Evolutionary conservation across 1,284 basidiomycete genomes (phyloP), one percentile per base, ranked within the genome.

Genomic region (Trametes polyzona): DNA sequence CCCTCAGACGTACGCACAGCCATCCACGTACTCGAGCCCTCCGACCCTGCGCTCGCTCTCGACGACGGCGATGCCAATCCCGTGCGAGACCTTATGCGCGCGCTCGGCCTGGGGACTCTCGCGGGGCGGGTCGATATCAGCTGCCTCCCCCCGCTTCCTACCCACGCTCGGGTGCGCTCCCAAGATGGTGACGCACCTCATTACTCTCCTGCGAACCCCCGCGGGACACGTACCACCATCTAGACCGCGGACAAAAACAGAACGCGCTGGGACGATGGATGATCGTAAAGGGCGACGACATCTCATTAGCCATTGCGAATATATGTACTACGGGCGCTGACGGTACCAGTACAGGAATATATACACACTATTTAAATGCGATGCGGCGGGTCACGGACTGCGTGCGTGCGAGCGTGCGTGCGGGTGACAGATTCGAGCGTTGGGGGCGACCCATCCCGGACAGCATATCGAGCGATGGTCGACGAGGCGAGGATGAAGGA

Each of bases 311-410:
- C 37, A 27, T n/a, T 41, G 41, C 37, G 32, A 44, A 35, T 49
- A 53, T 58, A 53, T 46, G 56, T 53, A 57, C 56, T 48, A 53
- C 33, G 47, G 27, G 37, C 41, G 53, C 40, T 32, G 41, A n/a
- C 37, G 19, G 32, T 60, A 57, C 58, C 58, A 60, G 52, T 60
- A 60, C 58, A 60, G 35, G n/a, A 51, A 57, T 60, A 60, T 60
- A 57, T 57, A 60, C 55, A 54, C 46, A 39, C 49, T 52, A 52
- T 52, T 47, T 49, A n/a, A n/a, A n/a, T n/a, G n/a, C n/a, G 21
- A 43, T 52, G 58, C 54, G 54, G 11, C 30, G 30, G 21, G 41
- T 42, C 40, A 27, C 30, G 29, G 27, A 30, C 6, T 9, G 30
- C 30, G 30, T 5, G 5, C 14, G 21, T 11, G 39, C 2, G 43